These are phyloP conservation scores for Alopecurus myosuroides DNA, from an alignment of 176 grass and related monocot genomes.

Conservation along the genomic window DNA sequence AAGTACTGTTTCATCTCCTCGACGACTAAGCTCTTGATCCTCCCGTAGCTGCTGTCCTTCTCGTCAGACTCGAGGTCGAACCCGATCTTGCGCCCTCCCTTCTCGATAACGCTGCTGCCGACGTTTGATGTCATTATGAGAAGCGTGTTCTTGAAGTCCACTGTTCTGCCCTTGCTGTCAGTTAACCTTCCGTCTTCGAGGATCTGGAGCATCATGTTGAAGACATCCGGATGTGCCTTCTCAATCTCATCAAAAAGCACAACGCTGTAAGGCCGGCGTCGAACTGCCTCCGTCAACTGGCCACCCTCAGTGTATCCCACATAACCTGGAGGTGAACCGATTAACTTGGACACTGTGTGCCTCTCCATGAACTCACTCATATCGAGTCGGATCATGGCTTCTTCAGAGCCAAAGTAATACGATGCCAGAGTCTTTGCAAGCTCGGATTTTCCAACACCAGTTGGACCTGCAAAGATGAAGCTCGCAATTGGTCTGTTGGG, in stretches of 20 bases:
- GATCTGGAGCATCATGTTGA: constrained; percentile 99
- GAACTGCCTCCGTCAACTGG: constrained; percentile 89
- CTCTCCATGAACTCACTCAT: constrained; percentile 98
- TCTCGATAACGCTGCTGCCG: constrained; percentile 88
- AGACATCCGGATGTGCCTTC: constrained; percentile 87
- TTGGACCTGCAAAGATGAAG: constrained; percentile 93
- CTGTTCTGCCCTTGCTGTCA: constrained; percentile 90
- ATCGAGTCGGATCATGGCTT: constrained; percentile 95
- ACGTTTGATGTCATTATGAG: constrained; percentile 97
- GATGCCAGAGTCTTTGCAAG: constrained; percentile 75
- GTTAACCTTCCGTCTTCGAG: constrained; percentile 85
- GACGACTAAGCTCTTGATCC: constrained; percentile 76
- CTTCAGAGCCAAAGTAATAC: constrained; percentile 86
- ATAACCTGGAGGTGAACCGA: constrained; percentile 89
- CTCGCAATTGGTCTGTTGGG: constrained; percentile 87
- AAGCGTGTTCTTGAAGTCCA: constrained; percentile 94
- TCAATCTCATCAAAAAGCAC: constrained; percentile 91
- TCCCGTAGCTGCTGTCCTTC: constrained; percentile 85
- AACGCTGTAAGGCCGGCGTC: constrained; percentile 72
- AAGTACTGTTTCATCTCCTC: constrained; percentile 97
- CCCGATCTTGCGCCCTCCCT: constrained; percentile 74
- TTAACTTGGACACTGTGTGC: constrained; percentile 86
- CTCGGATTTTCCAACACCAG: constrained; percentile 95
- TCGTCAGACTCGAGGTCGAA: constrained; percentile 74
- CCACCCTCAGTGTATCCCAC: constrained; percentile 95